A percentile compares a stretch with the other conserved stretches of the same genome.
Evolutionary conservation across 352 stramenopile genomes (phyloP).

Genomic region (Elongisporangium undulatum): DNA sequence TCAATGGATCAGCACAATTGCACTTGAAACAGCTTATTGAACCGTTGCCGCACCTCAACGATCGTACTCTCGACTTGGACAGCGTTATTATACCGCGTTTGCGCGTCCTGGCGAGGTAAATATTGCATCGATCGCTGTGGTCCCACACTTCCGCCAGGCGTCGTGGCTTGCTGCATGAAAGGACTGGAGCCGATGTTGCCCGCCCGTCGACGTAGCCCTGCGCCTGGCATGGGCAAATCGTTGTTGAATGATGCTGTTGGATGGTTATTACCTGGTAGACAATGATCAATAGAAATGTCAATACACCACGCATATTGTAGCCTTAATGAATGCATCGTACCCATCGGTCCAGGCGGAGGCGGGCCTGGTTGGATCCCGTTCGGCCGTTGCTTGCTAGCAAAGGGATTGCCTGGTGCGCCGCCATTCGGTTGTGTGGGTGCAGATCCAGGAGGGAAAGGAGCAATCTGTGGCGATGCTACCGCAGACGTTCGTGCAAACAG

Average conservation of each 20-base stretch:
- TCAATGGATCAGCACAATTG: neutral
- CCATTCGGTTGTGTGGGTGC: slow-evolving; percentile 4
- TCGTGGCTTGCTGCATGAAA: slow-evolving; percentile 71
- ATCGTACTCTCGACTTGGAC: slow-evolving; percentile 81
- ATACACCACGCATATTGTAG: neutral
- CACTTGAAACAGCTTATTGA: neutral
- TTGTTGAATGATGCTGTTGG: neutral
- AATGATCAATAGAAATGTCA: neutral
- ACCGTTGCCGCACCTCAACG: slow-evolving; percentile 48
- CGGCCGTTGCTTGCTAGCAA: slow-evolving; percentile 3
- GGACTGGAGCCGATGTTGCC: slow-evolving; percentile 56
- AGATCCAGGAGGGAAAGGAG: neutral
- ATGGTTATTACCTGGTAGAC: neutral
- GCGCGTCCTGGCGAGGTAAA: slow-evolving; percentile 58
- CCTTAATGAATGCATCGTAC: neutral
- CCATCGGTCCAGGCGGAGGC: neutral
- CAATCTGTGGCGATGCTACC: neutral
- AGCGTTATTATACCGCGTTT: slow-evolving; percentile 71
- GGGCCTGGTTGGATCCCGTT: neutral
- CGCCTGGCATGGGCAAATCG: slow-evolving; percentile 11
- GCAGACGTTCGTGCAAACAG: slow-evolving; percentile 52
- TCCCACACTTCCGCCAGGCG: slow-evolving; percentile 13
- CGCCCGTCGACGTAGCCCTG: slow-evolving; percentile 52
- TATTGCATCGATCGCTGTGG: slow-evolving; percentile 61
- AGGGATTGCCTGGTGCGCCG: slow-evolving; percentile 6